A percentile compares a stretch with the other conserved stretches of the same genome.
These are phyloP conservation scores for Trichoderma aggressivum DNA, from an alignment of 2,329 filamentous ascomycete species.

Conservation along the genomic window DNA sequence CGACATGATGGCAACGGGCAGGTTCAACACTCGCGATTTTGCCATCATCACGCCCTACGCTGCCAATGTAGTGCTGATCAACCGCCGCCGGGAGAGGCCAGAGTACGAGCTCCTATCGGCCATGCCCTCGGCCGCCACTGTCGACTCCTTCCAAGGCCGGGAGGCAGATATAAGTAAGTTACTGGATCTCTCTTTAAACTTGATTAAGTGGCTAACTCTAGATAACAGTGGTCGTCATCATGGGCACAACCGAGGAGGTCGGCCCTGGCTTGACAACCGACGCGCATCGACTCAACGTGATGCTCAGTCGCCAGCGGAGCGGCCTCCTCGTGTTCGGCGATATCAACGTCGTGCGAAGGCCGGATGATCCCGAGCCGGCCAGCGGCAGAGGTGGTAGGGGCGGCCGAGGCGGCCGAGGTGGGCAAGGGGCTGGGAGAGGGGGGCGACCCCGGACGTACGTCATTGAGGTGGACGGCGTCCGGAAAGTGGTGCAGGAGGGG, in stretches of 20 bases:
- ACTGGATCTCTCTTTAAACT: neutral
- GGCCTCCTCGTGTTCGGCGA: neutral
- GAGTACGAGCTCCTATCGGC: neutral
- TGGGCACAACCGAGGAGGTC: neutral
- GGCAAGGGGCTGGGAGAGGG: too few relatives aligned
- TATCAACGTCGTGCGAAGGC: neutral
- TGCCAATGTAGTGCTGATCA: neutral
- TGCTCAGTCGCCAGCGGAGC: neutral
- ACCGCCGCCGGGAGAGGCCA: neutral
- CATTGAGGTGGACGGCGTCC: too few relatives aligned
- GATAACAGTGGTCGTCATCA: neutral
- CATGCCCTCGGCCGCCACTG: neutral
- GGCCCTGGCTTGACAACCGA: neutral
- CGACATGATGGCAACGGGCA: neutral
- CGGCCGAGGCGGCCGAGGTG: too few relatives aligned
- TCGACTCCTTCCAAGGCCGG: neutral
- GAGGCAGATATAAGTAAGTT: neutral
- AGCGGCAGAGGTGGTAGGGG: too few relatives aligned
- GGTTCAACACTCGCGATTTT: rapidly evolving
- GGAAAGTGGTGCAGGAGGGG: too few relatives aligned
- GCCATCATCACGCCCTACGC: neutral
- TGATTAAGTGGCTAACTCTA: neutral
- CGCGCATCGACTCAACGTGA: neutral
- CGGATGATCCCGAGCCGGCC: too few relatives aligned
- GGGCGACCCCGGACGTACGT: too few relatives aligned